Evolutionary conservation across 306 rosid species (phyloP), one percentile per base, ranked within the genome.

Genomic region (Lagenaria siceraria): DNA sequence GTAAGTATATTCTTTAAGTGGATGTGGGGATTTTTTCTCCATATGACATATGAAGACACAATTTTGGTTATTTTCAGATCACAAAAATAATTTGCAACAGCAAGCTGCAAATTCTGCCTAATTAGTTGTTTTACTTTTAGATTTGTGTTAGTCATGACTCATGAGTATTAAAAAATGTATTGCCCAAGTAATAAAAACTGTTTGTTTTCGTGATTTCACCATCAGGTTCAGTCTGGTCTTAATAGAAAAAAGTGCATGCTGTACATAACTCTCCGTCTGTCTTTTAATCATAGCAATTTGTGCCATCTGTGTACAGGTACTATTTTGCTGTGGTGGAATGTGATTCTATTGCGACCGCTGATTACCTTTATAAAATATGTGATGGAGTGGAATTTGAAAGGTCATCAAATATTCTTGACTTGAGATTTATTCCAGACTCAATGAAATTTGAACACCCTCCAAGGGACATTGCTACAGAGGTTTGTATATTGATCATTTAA

Each of bases 381-480:
- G 96, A 95, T 42, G 96, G 97, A 77, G 76, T 83, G 79, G 99
- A 92, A 82, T 82, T 92, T 52, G 86, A 75, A 77, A 86, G 89
- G 54, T 89, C 97, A 27, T 90, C 99, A 43, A 92, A 90, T 89
- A 82, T 84, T 77, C 91, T 92, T 63, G 97, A 95, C 77, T 84
- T 95, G 81, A 90, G 99, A 84, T 95, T 95, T 82, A 92, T 95
- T 84, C 99, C 97, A 0, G 96, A 95, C 71, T 81, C 90, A 7
- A 87, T 92, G 97, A 87, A 90, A 79, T 81, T 90, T 60, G 84
- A 90, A 54, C 89, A 89, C 76, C 85, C 91, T 33, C 96, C 99
- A 18, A 84, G 79, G 55, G 97, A 90, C 66, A 76, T 84, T 83
- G 99, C 97, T 33, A 80, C 89, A 1, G 92, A 90, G 97, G 99